phyloP scores from a whole-genome alignment of 1,139 yeast genomes.

The Candida sp. region DNA sequence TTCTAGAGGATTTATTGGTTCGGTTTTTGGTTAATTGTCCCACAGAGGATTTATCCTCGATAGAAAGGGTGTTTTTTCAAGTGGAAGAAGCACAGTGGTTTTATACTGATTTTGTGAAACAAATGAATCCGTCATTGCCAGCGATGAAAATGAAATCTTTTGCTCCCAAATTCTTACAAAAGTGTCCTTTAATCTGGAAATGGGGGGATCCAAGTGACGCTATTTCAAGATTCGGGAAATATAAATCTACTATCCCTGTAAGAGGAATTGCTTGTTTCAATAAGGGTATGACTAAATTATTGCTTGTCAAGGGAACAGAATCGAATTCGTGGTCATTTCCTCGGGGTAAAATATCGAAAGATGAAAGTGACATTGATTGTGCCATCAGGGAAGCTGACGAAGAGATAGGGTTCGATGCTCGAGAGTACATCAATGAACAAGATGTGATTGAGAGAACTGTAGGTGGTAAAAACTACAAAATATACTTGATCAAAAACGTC shows the following conservation, averaged over 20 bases:
- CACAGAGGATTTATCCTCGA: constrained; percentile 79
- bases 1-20: constrained; percentile 82
- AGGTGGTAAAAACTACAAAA: constrained; percentile 80
- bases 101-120: constrained; percentile 81
- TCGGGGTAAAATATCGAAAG: constrained; percentile 93
- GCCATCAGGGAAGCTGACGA: constrained; percentile 94
- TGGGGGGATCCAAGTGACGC: constrained; percentile 83
- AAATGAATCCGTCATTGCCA: constrained; percentile 75
- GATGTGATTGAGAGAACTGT: constrained; percentile 82
- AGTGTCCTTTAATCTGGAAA: constrained; percentile 84
- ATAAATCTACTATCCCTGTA: constrained; percentile 91
- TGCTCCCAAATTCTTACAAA: constrained; percentile 65
- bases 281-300: constrained; percentile 61
- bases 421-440: constrained; percentile 60
- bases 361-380: constrained; percentile 86
- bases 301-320: constrained; percentile 85
- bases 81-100: constrained; percentile 99
- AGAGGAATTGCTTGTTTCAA: constrained; percentile 93
- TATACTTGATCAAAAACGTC: constrained; percentile 73
- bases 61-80: constrained; percentile 88
- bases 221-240: constrained; percentile 70
- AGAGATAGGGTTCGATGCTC: constrained; percentile 91
- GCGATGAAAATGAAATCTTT: constrained; percentile 77
- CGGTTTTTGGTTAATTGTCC: constrained; percentile 92
- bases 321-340: constrained; percentile 94